Conservation (phyloP, 108 stramenopile genomes). For the Licmophora abbreviata region DNA sequence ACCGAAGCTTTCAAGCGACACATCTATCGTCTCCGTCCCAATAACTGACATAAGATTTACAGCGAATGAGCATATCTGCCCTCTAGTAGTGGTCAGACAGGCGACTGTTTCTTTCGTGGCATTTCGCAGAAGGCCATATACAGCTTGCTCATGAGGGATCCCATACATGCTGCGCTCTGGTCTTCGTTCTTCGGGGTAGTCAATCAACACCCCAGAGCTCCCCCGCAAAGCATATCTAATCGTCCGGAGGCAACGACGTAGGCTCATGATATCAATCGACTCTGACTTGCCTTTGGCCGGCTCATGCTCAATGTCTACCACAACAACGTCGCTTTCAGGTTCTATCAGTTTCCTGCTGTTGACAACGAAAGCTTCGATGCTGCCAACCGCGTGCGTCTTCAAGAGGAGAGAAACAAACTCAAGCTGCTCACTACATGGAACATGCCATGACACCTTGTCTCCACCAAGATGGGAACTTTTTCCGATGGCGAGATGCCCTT, state of each 20-base stretch:
- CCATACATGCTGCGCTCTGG: slow-evolving; percentile 18
- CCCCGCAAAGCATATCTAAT: slow-evolving; percentile 75
- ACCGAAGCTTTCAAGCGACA: slow-evolving; percentile 24
- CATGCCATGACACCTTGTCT: slow-evolving; percentile 60
- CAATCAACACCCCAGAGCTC: slow-evolving; percentile 53
- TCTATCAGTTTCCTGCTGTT: neutral
- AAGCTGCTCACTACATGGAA: slow-evolving; percentile 60
- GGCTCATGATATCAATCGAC: slow-evolving; percentile 4
- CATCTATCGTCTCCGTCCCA: slow-evolving; percentile 54
- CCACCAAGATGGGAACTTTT: slow-evolving; percentile 31
- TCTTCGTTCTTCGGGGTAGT: slow-evolving; percentile 24
- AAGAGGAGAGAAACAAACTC: slow-evolving; percentile 53
- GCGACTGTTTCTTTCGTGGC: slow-evolving; percentile 30
- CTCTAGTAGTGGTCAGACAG: slow-evolving; percentile 31
- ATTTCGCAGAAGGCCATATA: slow-evolving; percentile 29
- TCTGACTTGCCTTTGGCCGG: neutral
- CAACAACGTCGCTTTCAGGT: slow-evolving; percentile 7
- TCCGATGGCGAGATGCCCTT: slow-evolving; percentile 13
- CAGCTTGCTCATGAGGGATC: slow-evolving; percentile 64
- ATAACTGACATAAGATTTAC: slow-evolving; percentile 48
- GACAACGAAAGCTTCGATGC: slow-evolving; percentile 14
- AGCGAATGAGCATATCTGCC: slow-evolving; percentile 37
- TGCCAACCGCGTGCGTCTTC: slow-evolving; percentile 19
- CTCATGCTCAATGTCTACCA: slow-evolving; percentile 11
- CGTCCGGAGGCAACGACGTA: slow-evolving; percentile 46